phyloP scores from a whole-genome alignment of 2,329 filamentous ascomycete species.

The Aschersonia sp. region DNA sequence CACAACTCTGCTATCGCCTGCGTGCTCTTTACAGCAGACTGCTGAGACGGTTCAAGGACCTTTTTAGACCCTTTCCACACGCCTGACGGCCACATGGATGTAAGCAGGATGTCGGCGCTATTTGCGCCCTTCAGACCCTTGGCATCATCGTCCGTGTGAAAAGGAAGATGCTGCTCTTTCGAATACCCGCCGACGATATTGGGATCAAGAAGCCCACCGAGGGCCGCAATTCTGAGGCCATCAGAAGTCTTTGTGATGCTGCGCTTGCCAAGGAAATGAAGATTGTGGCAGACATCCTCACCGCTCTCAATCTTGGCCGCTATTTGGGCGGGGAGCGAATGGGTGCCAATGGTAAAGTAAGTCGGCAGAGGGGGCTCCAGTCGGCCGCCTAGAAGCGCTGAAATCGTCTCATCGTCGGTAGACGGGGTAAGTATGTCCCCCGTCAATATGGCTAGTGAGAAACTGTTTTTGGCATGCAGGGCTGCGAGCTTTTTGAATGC shows the following conservation, averaged over 20 bases:
- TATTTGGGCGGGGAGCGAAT: conserved; percentile 55
- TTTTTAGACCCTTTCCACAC: conserved; percentile 57
- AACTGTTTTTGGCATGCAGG: conserved; percentile 76
- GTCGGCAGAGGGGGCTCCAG: conserved; percentile 66
- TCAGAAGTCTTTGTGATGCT: conserved; percentile 81
- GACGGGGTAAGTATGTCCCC: conserved; percentile 65
- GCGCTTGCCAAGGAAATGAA: conserved; percentile 79
- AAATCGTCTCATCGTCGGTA: conserved; percentile 43
- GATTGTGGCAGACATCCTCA: conserved; percentile 71
- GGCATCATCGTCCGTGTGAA: conserved; percentile 64
- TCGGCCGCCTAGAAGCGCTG: conserved; percentile 54
- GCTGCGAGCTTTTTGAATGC: conserved; percentile 68
- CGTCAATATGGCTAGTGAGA: conserved; percentile 69
- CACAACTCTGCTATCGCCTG: conserved; percentile 66
- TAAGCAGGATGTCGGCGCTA: conserved; percentile 73
- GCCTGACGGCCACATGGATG: conserved; percentile 67
- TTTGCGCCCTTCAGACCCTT: conserved; percentile 63
- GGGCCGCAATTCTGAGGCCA: conserved; percentile 70
- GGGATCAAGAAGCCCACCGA: conserved; percentile 60
- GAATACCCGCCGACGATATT: conserved; percentile 47
- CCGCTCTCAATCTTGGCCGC: conserved; percentile 59
- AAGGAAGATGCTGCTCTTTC: conserved; percentile 60
- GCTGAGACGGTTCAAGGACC: conserved; percentile 35
- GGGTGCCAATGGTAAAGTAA: conserved; percentile 75
- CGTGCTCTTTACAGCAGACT: conserved; percentile 36